Base-by-base conservation (phyloP, 1,139 yeast genomes). In the Hansenula anomala region DNA sequence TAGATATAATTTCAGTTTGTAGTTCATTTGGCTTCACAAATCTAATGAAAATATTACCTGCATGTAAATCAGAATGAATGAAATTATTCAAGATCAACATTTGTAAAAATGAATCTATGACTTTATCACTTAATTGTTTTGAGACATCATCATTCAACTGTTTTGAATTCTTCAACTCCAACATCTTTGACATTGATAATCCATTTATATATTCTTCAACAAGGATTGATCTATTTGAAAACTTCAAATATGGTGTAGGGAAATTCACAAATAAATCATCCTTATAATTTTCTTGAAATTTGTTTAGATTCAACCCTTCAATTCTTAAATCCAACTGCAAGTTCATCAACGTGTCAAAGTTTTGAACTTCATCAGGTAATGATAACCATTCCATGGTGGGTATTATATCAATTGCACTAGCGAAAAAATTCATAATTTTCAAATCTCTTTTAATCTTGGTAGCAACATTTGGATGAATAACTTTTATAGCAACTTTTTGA, bases 311-410 rank as follows among this genome's bases (percentile, higher is more conserved):
- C 48, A 82, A 67, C 0, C 94, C 95, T 58, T 92, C 98, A 28
- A 92, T 87, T 49, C 97, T 69, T 42, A 92, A 65, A 60, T 92
- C 98, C 43, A 94, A 65, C 60, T 92, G 99, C 38, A 88, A 62
- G 36, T 80, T 77, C 97, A 92, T 92, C 64, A 94, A 73, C 1
- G 79, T 67, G 1, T 88, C 73, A 59, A 92, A 92, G 54, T 89
- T 95, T 31, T 80, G 86, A 3, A 92, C 97, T 60, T 94, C 98
- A 46, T 83, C 95, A 0, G 97, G 98, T 36, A 92, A 66, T 6
- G 96, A 87, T 8, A 92, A 67, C 99, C 99, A 92, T 59, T 92
- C 97, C 96, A 92, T 87, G 0, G 96, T 88, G 2, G 98, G 99
- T 3, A 90, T 67, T 15, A 61, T 49, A 52, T 89, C 80, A 36